Evolutionary conservation across 768 basidiomycete genomes (phyloP).

Genomic region (Dacryopinax primogenitus): DNA sequence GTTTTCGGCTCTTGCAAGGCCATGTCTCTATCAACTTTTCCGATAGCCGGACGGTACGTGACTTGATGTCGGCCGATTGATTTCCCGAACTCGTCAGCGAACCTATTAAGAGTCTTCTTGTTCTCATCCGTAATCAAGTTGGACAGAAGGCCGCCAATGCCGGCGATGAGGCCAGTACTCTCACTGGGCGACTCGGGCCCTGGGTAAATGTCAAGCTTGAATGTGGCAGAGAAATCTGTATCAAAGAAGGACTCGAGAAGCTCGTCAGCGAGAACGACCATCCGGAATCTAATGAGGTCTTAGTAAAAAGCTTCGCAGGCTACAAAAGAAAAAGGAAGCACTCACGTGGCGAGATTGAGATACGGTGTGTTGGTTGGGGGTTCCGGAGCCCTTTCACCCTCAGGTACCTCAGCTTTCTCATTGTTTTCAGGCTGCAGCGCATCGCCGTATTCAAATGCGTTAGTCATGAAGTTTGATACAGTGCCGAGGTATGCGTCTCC

Average conservation of each 20-base stretch:
- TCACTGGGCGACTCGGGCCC: slow-evolving; percentile 45
- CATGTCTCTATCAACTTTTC: slow-evolving; percentile 52
- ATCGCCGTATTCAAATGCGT: slow-evolving; percentile 96
- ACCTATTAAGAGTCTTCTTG: slow-evolving; percentile 82
- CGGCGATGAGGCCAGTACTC: slow-evolving; percentile 34
- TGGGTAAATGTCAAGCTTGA: slow-evolving; percentile 54
- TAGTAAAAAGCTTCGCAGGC: slow-evolving; percentile 2
- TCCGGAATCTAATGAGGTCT: slow-evolving; percentile 59
- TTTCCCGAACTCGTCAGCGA: slow-evolving; percentile 89
- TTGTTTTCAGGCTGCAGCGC: slow-evolving; percentile 41
- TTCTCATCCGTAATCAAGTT: slow-evolving; percentile 83
- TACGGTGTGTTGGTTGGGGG: slow-evolving; percentile 76
- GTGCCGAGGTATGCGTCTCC: slow-evolving; percentile 95
- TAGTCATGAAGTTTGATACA: slow-evolving; percentile 93
- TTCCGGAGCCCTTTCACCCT: slow-evolving; percentile 32
- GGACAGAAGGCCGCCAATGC: slow-evolving; percentile 72
- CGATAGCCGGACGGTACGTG: slow-evolving; percentile 68
- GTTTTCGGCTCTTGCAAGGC: slow-evolving; percentile 72
- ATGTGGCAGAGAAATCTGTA: slow-evolving; percentile 76
- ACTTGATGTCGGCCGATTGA: slow-evolving; percentile 89
- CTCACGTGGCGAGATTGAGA: slow-evolving; percentile 78
- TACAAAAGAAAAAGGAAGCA: slow-evolving; percentile 1
- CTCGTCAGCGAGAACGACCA: slow-evolving; percentile 96
- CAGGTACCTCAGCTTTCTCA: slow-evolving; percentile 26
- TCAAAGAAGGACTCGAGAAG: slow-evolving; percentile 95